Evolutionary conservation across 2,329 filamentous ascomycete genomes (phyloP).

Genomic region (Epicoccum sorghinum): DNA sequence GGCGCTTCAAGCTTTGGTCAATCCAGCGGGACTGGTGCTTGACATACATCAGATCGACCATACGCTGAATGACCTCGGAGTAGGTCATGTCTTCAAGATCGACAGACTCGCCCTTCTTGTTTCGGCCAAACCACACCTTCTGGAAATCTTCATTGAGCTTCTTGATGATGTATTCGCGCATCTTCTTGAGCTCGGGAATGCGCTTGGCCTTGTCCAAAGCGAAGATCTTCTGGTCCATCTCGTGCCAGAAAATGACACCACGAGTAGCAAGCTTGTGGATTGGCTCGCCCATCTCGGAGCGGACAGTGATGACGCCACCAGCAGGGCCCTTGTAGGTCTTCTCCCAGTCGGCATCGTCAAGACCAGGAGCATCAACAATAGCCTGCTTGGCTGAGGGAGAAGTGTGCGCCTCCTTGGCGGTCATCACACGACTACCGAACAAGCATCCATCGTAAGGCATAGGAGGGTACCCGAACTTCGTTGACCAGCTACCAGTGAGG

Average conservation of each 20-base stretch:
- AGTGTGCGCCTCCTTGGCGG: slow-evolving; percentile 54
- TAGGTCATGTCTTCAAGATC: slow-evolving; percentile 59
- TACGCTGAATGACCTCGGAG: slow-evolving; percentile 52
- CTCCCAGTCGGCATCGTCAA: slow-evolving; percentile 54
- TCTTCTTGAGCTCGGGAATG: slow-evolving; percentile 50
- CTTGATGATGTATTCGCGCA: slow-evolving; percentile 54
- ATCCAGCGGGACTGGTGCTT: slow-evolving; percentile 55
- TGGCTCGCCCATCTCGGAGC: slow-evolving; percentile 98
- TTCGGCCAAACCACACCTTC: slow-evolving; percentile 57
- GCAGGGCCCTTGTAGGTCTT: slow-evolving; percentile 69
- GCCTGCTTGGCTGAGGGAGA: slow-evolving; percentile 52
- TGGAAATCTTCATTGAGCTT: slow-evolving; percentile 57
- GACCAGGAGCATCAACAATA: slow-evolving; percentile 52
- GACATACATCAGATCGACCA: slow-evolving; percentile 56
- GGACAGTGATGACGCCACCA: slow-evolving; percentile 93
- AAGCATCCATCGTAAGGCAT: slow-evolving; percentile 58
- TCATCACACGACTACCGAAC: slow-evolving; percentile 57
- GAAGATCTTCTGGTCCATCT: slow-evolving; percentile 99
- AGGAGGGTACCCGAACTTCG: slow-evolving; percentile 49
- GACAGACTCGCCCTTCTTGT: slow-evolving; percentile 50
- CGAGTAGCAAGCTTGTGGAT: slow-evolving; percentile 98
- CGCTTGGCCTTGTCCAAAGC: slow-evolving; percentile 81
- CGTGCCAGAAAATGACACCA: slow-evolving; percentile 95
- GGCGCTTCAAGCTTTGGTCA: slow-evolving; percentile 72
- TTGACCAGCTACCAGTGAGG: slow-evolving; percentile 54